phyloP scores from a whole-genome alignment of 208 protist genomes.

The Tritrichomonas foetus region DNA sequence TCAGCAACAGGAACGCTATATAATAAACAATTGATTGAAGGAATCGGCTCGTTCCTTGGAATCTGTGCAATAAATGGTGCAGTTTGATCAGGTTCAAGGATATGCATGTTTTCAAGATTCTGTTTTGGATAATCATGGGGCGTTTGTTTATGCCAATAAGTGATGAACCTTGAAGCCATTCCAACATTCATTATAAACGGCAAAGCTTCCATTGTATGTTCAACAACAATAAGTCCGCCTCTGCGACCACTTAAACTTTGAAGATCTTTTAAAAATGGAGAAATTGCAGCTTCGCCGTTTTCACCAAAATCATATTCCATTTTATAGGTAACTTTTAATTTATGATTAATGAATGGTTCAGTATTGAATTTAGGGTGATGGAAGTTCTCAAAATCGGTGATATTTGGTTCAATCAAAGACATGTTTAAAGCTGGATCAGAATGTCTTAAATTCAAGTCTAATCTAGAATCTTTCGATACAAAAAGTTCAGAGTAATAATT shows the following conservation, averaged over 20 bases:
- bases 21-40: neutral
- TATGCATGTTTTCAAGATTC: neutral
- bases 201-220: neutral
- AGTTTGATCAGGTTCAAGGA: slow-evolving; percentile 20
- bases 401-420: neutral
- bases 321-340: neutral
- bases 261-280: neutral
- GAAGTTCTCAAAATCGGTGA: slow-evolving; percentile 21
- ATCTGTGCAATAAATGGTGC: slow-evolving; percentile 1
- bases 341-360: neutral
- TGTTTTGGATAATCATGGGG: neutral
- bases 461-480: neutral
- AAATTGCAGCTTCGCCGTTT: neutral
- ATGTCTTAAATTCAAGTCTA: neutral
- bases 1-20: neutral
- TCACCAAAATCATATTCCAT: neutral
- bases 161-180: neutral
- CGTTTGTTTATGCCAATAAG: neutral
- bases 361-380: slow-evolving; percentile 16
- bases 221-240: neutral
- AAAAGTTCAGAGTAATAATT: neutral
- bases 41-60: neutral
- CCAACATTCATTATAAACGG: slow-evolving; percentile 9
- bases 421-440: neutral
- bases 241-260: neutral